Base-by-base conservation (phyloP, 192 early-diverging fungal genomes). In the Spinellus fusiger region DNA sequence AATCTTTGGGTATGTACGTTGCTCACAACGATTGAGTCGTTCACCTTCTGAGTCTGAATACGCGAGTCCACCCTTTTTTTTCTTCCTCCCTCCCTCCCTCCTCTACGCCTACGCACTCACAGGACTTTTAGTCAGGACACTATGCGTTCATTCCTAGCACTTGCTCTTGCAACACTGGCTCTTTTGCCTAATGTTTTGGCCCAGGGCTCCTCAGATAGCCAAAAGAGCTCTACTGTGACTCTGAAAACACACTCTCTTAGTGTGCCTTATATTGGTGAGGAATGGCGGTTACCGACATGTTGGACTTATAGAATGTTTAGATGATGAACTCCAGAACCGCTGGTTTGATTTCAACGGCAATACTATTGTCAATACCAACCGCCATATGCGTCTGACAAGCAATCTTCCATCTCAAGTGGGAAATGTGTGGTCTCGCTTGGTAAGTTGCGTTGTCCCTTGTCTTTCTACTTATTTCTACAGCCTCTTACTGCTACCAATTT, bases 311-410 rank as follows among this genome's bases (percentile, higher is more conserved):
- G 4, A 33, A 33, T 49, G 27, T 37, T 27, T 58, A 33, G 89
- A 91, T 74, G 82, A 89, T 70, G 87, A 85, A 25, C 80, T 89
- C 61, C 80, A 87, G 59, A 86, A 81, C 75, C 83, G 93, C 65
- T 91, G 93, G 84, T 99, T 92, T 81, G 91, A 99, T 68, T 98
- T 89, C 84, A 94, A 93, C 40, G 95, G 90, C 54, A 90, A 94
- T 71, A 67, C 95, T 22, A 58, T 93, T 32, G 82, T 99, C 63
- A 89, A 99, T 65, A 89, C 94, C 26, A 88, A 92, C 71, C 75
- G 75, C 48, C 83, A 88, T 55, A 83, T 99, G 48, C 89, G 97
- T 5, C 68, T 99, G 66, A 95, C 97, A 0, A 71, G 82, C 4
- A 92, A 96, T 69, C 49, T 63, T 49, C 85, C 78, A 29, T 94